A percentile compares a stretch with the other conserved stretches of the same genome.
Evolutionary conservation across 73 alveolate genomes (phyloP).

Genomic region (Loxodes magnus): DNA sequence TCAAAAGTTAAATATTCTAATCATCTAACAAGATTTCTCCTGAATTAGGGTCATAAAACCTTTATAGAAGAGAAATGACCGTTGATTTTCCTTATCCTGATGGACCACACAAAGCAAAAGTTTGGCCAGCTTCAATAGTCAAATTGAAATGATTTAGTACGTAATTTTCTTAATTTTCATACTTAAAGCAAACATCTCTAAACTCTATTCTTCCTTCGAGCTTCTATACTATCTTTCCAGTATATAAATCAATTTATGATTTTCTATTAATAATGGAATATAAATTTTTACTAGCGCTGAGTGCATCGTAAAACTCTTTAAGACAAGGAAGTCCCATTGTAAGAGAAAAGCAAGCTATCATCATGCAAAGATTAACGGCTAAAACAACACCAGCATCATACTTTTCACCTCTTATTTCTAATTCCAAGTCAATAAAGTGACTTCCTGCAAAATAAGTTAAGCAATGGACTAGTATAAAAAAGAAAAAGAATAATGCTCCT

Average conservation of each 20-base stretch:
- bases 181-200: constrained; percentile 47
- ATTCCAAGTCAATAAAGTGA: too few species aligned
- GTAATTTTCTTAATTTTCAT: constrained; percentile 47
- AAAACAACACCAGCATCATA: too few species aligned
- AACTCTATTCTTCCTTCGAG: constrained; percentile 48
- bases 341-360: too few species aligned
- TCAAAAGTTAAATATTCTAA: constrained; percentile 56
- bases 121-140: constrained; percentile 22
- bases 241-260: too few species aligned
- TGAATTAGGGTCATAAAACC: constrained; percentile 44
- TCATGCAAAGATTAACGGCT: too few species aligned
- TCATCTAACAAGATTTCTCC: constrained; percentile 54
- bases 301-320: too few species aligned
- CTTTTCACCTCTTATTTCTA: too few species aligned
- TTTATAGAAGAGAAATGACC: constrained; percentile 26
- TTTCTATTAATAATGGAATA: too few species aligned
- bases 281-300: too few species aligned
- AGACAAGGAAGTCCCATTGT: too few species aligned
- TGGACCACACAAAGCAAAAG: constrained; percentile 48
- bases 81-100: constrained; percentile 62
- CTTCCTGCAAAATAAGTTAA: too few species aligned
- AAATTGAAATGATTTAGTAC: constrained; percentile 21
- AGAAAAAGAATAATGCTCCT: neutral
- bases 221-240: too few species aligned
- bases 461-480: constrained; percentile 11